Evolutionary conservation across 805 yeast species (phyloP), one percentile per base, ranked within the genome.

Genomic region (Teunomyces funiuensis): DNA sequence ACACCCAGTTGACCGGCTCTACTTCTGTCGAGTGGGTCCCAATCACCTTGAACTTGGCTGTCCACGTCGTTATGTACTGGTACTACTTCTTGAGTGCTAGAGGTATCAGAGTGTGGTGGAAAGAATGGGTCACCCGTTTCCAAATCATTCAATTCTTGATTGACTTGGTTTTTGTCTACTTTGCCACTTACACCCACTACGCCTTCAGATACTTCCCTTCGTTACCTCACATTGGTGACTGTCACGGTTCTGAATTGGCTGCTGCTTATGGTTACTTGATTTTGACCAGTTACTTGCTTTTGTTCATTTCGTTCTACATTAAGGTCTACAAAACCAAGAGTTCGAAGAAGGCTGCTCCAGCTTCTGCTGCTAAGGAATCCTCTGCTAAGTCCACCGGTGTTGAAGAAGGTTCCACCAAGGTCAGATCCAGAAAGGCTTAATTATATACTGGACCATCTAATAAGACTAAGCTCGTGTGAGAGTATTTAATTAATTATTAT

Each of bases 41-140:
- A 43, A 91, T 91, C 58, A 66, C 84, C 23, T 76, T 91, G 57
- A 91, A 91, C 76, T 76, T 91, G 66, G 85, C 82, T 40, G 98
- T 91, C 38, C 98, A 91, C 61, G 96, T 90, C 38, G 81, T 91
- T 43, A 93, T 91, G 99, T 91, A 91, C 79, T 91, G 89, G 85
- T 91, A 91, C 79, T 91, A 93, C 74, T 89, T 90, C 75, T 74
- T 91, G 56, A 77, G 93, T 39, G 87, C 97, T 15, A 79, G 95
- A 62, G 96, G 96, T 44, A 87, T 90, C 60, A 83, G 88, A 58
- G 97, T 91, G 41, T 90, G 97, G 97, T 91, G 99, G 99, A 91
- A 93, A 73, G 95, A 90, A 73, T 91, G 97, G 97, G 97, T 91
- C 52, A 91, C 99, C 42, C 79, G 96, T 51, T 83, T 88, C 75